These are phyloP conservation scores for Sphenostylis stenocarpa DNA, from an alignment of 306 rosid genomes.

Conservation along the genomic window DNA sequence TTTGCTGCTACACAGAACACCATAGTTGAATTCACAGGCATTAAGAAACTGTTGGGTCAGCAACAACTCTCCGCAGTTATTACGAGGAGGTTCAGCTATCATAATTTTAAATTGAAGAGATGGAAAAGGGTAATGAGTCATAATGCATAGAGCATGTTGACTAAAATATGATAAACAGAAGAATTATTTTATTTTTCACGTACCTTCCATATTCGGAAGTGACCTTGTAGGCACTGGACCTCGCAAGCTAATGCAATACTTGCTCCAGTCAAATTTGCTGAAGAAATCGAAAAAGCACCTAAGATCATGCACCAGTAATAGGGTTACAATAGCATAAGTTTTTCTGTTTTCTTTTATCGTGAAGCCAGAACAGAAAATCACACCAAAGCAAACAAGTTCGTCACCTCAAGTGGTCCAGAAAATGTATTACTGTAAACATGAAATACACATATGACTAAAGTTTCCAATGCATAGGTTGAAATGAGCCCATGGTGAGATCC, in stretches of 20 bases:
- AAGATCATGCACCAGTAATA: slow-evolving; percentile 21
- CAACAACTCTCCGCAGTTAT: slow-evolving; percentile 54
- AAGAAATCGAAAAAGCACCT: slow-evolving; percentile 82
- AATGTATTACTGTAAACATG: slow-evolving; percentile 58
- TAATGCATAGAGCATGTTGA: neutral
- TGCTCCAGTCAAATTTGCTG: slow-evolving; percentile 88
- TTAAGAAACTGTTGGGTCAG: slow-evolving; percentile 56
- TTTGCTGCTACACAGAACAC: slow-evolving; percentile 45
- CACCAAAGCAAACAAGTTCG: slow-evolving; percentile 13
- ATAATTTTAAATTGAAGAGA: slow-evolving; percentile 3
- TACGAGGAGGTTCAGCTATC: slow-evolving; percentile 74
- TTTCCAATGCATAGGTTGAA: slow-evolving; percentile 84
- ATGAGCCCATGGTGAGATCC: slow-evolving; percentile 88
- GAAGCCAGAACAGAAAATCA: neutral
- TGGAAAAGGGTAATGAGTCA: neutral
- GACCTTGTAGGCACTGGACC: slow-evolving; percentile 77
- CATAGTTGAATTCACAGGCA: slow-evolving; percentile 54
- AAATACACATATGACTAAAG: slow-evolving; percentile 77
- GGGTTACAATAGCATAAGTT: neutral
- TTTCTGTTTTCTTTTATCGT: neutral
- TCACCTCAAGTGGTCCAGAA: slow-evolving; percentile 91
- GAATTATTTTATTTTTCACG: neutral
- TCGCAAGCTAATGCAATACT: slow-evolving; percentile 77
- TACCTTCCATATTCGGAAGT: slow-evolving; percentile 78
- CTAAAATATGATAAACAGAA: slow-evolving; percentile 3